phyloP scores from a whole-genome alignment of 768 basidiomycete genomes.

The Pleurotus platypus region DNA sequence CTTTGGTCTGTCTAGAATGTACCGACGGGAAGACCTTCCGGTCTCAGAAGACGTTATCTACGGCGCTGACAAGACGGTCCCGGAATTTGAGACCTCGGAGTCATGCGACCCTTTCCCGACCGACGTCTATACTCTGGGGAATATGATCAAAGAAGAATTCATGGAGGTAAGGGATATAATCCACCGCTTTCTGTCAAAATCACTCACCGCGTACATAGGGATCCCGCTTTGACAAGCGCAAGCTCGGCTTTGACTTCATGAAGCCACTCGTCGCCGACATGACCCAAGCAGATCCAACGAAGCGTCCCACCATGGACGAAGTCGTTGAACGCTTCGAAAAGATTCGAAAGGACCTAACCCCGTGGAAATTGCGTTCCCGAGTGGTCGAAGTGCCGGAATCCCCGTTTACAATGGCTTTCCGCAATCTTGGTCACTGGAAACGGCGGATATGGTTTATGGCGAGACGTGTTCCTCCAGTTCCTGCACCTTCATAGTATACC shows the following conservation, averaged over 20 bases:
- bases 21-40: constrained; percentile 18
- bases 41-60: constrained; percentile 24
- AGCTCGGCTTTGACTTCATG: constrained; percentile 7
- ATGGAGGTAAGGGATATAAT: constrained; percentile 4
- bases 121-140: constrained; percentile 33
- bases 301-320: constrained; percentile 6
- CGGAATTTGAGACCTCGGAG: constrained; percentile 24
- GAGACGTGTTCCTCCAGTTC: constrained; percentile 3
- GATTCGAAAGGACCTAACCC: neutral
- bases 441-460: neutral
- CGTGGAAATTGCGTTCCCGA: constrained; percentile 5
- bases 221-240: neutral
- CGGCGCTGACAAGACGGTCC: constrained; percentile 37
- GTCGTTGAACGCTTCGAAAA: constrained; percentile 3
- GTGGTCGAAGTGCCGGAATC: neutral
- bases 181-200: neutral
- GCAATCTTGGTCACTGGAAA: constrained; percentile 2
- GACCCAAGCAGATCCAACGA: constrained; percentile 4
- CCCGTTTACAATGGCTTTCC: neutral
- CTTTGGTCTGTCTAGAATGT: constrained; percentile 25
- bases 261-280: constrained; percentile 5
- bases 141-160: constrained; percentile 18
- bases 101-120: constrained; percentile 28
- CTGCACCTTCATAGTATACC: neutral
- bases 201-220: neutral